phyloP scores from a whole-genome alignment of 768 basidiomycete genomes.

The Lenzites betulinus region DNA sequence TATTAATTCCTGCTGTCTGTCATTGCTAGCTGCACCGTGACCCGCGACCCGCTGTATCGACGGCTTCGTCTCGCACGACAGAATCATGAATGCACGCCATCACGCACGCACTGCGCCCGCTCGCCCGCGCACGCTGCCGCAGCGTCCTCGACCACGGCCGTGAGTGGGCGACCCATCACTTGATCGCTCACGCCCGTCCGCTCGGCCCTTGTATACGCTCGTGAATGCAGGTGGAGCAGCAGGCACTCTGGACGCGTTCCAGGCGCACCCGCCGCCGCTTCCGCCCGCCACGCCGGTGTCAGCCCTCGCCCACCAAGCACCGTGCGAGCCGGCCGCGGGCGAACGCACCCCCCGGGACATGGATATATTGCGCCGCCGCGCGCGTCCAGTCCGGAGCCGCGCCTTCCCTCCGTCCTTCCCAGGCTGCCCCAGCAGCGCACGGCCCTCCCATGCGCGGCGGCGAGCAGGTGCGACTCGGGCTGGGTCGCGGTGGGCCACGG shows the following conservation, averaged over 20 bases:
- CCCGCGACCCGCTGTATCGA: no score
- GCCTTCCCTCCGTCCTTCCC: background rate
- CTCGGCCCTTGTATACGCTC: background rate
- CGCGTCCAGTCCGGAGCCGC: slow-evolving; percentile 8
- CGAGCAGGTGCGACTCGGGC: background rate
- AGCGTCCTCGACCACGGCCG: no score
- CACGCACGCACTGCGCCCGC: no score
- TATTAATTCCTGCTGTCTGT: no score
- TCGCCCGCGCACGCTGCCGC: no score
- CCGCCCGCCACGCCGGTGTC: no score
- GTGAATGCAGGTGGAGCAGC: slow-evolving; percentile 13
- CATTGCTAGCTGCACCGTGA: no score
- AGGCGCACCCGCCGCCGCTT: background rate
- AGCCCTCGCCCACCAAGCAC: background rate
- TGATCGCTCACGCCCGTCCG: background rate
- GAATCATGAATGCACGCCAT: no score
- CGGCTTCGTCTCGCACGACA: no score
- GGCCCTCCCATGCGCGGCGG: background rate
- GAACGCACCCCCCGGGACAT: background rate
- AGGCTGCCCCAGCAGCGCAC: background rate
- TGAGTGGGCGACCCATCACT: no score
- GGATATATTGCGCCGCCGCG: background rate
- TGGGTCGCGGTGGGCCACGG: background rate
- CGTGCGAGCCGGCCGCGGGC: slow-evolving; percentile 2
- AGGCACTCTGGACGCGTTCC: background rate